Percentiles rank a stretch among this genome's conserved stretches.
Conservation (phyloP, 2,329 filamentous ascomycete genomes). For the Paraconiothyrium brasiliense region DNA sequence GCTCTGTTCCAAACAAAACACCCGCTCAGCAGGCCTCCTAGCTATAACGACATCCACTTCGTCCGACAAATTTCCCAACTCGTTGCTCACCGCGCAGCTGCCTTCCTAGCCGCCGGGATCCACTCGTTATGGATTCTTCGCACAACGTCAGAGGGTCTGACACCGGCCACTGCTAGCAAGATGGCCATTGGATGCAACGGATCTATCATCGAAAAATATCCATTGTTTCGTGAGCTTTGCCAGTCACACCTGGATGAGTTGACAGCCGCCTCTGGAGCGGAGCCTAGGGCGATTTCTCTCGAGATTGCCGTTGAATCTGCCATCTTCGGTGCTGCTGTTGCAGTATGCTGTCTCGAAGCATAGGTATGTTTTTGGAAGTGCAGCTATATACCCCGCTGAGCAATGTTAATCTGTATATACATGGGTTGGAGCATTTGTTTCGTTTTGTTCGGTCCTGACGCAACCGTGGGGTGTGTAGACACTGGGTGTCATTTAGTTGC, state of each 20-base stretch:
- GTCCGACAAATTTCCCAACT: constrained; percentile 62
- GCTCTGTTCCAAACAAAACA: constrained; percentile 63
- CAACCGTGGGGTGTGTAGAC: constrained; percentile 18
- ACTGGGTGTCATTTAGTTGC: background rate
- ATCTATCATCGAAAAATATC: constrained; percentile 81
- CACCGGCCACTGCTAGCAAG: constrained; percentile 45
- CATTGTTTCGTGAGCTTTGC: constrained; percentile 69
- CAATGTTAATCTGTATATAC: constrained; percentile 20
- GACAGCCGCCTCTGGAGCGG: constrained; percentile 51
- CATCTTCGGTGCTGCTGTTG: constrained; percentile 77
- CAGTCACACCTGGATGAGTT: constrained; percentile 72
- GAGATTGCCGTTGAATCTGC: constrained; percentile 78
- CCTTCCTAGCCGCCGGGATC: constrained; percentile 69
- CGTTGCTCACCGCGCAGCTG: constrained; percentile 68
- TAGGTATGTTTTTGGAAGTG: constrained; percentile 21
- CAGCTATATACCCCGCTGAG: constrained; percentile 22
- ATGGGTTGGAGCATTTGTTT: constrained; percentile 9
- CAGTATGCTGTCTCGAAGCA: constrained; percentile 55
- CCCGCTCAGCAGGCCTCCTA: constrained; percentile 55
- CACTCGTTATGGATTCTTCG: constrained; percentile 69
- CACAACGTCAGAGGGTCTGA: constrained; percentile 58
- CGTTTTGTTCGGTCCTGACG: constrained; percentile 3
- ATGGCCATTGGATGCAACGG: constrained; percentile 77
- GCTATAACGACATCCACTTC: constrained; percentile 63
- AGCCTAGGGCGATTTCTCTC: constrained; percentile 63